phyloP scores from a whole-genome alignment of 228 moss, liverwort and hornwort species.

The Sphagnum magellanicum region DNA sequence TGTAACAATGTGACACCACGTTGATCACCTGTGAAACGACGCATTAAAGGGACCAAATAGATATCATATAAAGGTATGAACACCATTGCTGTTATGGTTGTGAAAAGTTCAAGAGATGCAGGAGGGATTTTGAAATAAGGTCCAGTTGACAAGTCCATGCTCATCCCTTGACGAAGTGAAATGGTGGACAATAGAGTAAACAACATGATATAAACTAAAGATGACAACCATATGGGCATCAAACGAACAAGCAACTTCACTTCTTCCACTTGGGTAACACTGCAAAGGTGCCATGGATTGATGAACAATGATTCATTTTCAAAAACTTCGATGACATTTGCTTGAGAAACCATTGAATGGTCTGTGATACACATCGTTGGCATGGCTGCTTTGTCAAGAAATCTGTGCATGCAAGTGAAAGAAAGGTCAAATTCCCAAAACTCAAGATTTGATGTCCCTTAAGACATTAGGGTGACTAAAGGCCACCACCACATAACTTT shows the following conservation, averaged over 20 bases:
- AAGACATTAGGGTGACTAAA: too few relatives aligned
- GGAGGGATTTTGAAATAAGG: conserved; percentile 52
- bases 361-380: background rate
- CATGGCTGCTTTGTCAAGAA: conserved; percentile 67
- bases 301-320: background rate
- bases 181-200: conserved; percentile 41
- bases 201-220: conserved; percentile 39
- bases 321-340: background rate
- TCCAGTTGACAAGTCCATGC: conserved; percentile 48
- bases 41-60: conserved; percentile 41
- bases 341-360: background rate
- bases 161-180: conserved; percentile 58
- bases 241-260: conserved; percentile 53
- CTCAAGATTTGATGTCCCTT: too few relatives aligned
- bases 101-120: conserved; percentile 53
- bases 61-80: conserved; percentile 53
- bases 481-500: too few relatives aligned
- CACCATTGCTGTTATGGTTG: conserved; percentile 41
- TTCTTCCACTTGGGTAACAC: conserved; percentile 67
- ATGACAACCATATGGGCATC: conserved; percentile 44
- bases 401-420: conserved; percentile 15
- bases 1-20: conserved; percentile 51
- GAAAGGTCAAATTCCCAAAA: too few relatives aligned
- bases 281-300: conserved; percentile 41
- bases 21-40: conserved; percentile 45